Evolutionary conservation across 306 rosid species (phyloP).

Genomic region (Fagus sylvatica): DNA sequence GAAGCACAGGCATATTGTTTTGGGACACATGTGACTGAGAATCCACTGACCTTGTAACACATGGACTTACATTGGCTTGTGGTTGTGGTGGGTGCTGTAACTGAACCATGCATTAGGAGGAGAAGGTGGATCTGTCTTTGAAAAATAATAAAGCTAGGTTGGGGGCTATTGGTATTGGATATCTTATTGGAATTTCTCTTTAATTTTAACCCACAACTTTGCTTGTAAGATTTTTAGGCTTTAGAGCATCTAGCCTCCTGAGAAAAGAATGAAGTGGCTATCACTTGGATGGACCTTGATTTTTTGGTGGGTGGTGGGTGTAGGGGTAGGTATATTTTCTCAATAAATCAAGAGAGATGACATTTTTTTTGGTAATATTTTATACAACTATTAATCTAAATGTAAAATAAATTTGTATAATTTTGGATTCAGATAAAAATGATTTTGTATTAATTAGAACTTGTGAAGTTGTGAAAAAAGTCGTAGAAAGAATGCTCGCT

Average conservation of each 20-base stretch:
- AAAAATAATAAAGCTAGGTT: not conserved
- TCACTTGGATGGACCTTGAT: not conserved
- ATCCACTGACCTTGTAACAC: too few species aligned
- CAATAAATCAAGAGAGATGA: too few species aligned
- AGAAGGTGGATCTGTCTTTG: too few species aligned
- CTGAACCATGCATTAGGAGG: not conserved
- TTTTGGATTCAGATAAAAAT: too few species aligned
- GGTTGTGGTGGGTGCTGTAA: not conserved
- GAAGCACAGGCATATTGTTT: not conserved
- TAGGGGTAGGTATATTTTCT: not conserved
- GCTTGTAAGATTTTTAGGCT: not conserved
- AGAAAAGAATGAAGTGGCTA: not conserved
- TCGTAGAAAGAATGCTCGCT: too few species aligned
- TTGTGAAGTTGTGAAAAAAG: too few species aligned
- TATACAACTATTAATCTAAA: too few species aligned
- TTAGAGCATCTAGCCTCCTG: not conserved
- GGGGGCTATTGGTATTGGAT: not conserved
- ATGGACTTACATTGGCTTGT: too few species aligned
- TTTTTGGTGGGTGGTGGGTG: not conserved
- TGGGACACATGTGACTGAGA: not conserved
- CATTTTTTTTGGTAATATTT: too few species aligned
- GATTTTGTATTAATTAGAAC: too few species aligned
- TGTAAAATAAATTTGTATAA: too few species aligned
- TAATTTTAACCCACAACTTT: not conserved
- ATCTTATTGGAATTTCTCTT: not conserved